Evolutionary conservation across 2,329 filamentous ascomycete genomes (phyloP), one percentile per base, ranked within the genome.

Genomic region (Drechslerella dactyloides): DNA sequence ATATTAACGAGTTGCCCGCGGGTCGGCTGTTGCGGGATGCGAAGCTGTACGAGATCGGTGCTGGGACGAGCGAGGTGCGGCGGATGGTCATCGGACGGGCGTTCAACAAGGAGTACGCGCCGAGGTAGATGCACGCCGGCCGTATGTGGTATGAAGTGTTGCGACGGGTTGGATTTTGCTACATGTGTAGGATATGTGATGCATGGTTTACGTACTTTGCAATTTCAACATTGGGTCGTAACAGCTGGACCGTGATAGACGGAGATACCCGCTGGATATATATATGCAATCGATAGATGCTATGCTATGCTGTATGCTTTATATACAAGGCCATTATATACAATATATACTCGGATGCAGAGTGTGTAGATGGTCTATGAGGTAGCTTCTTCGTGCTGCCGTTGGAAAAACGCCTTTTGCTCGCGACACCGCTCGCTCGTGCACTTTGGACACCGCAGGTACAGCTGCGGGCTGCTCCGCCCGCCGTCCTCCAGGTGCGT

Each of bases 21-120:
- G 96, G 93, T 21, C 84, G 93, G 74, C 84, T 97, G 75, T 81
- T 97, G 76, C 82, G 94, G 77, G 87, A 89, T 80, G 87, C 87
- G 2, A 89, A 89, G 78, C 80, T 99, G 70, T 99, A 99, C 79
- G 94, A 97, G 81, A 97, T 99, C 78, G 94, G 94, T 1, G 94
- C 94, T 3, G 94, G 94, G 4, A 97, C 94, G 2, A 96, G 91
- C 70, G 94, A 99, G 82, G 89, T 99, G 56, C 84, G 94, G 75
- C 85, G 93, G 74, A 96, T 97, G 87, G 91, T 99, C 2, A 96
- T 99, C 78, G 93, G 94, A 27, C 84, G 93, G 75, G 90, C 88
- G 0, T 97, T 96, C 76, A 96, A 96, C 80, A 93, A 90, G 81
- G 89, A 96, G 80, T 96, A 88, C 79, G 85, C 60, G 21, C 50